phyloP scores from a whole-genome alignment of 768 basidiomycete species.

The Boletus tomentosulus region DNA sequence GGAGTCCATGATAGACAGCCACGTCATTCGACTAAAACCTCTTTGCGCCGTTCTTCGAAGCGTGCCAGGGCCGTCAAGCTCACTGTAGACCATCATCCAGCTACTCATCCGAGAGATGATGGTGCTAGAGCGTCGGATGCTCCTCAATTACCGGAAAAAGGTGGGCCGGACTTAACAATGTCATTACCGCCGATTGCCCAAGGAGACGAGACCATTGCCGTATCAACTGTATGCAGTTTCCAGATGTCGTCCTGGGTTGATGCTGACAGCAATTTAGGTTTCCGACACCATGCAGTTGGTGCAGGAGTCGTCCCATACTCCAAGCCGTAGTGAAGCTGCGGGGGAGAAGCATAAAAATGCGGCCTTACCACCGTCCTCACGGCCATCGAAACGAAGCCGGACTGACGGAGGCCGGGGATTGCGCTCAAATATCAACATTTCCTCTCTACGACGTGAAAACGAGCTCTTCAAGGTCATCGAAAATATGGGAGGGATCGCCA shows the following conservation, averaged over 20 bases:
- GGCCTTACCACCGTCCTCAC: conserved; percentile 1
- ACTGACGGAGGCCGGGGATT: conserved; percentile 7
- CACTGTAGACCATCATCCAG: neutral
- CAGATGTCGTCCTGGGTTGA: neutral
- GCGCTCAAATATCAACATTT: conserved; percentile 58
- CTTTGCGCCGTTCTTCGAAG: neutral
- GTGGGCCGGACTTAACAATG: neutral
- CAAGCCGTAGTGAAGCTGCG: neutral
- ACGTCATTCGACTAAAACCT: neutral
- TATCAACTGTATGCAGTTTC: conserved; percentile 4
- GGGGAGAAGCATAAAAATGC: conserved; percentile 16
- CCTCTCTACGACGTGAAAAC: conserved; percentile 75
- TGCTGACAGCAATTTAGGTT: neutral
- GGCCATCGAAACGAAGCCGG: conserved; percentile 23
- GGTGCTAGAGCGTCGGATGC: neutral
- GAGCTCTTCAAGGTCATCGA: conserved; percentile 70
- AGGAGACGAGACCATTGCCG: neutral
- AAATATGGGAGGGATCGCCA: conserved; percentile 61
- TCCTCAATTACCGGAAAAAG: neutral
- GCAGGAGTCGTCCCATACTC: neutral
- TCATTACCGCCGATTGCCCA: neutral
- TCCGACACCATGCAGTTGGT: neutral
- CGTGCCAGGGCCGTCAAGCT: neutral
- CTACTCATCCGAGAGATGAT: neutral
- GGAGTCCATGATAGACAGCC: neutral